phyloP scores from a whole-genome alignment of 495 filamentous ascomycete genomes.

The Peziza echinospora region DNA sequence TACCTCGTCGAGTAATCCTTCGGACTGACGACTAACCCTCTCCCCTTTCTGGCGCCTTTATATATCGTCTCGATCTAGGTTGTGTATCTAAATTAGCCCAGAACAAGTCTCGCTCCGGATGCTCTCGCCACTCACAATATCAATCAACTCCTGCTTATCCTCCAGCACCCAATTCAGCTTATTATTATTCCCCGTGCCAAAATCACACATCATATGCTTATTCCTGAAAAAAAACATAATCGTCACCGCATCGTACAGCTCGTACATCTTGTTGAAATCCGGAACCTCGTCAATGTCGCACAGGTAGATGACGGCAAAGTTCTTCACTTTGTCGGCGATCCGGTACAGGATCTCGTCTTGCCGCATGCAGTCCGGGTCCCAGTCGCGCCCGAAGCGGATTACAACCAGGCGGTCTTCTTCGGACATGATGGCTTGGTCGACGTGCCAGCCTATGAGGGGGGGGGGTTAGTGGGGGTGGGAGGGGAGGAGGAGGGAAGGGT shows the following conservation, averaged over 20 bases:
- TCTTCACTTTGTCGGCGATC: slow-evolving; percentile 68
- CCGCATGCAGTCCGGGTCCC: slow-evolving; percentile 60
- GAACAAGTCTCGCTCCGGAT: no score
- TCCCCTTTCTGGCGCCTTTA: slow-evolving; percentile 87
- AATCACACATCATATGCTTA: slow-evolving; percentile 98
- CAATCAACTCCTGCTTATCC: slow-evolving; percentile 96
- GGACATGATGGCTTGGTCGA: slow-evolving; percentile 78
- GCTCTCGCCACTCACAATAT: no score
- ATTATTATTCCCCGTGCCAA: slow-evolving; percentile 96
- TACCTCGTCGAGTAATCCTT: slow-evolving; percentile 36
- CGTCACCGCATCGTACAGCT: slow-evolving; percentile 38
- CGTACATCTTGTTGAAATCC: slow-evolving; percentile 87
- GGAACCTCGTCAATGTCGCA: slow-evolving; percentile 92
- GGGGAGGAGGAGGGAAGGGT: no score
- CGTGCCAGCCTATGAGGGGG: slow-evolving; percentile 75
- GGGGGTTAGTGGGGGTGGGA: no score
- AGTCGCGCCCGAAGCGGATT: slow-evolving; percentile 74
- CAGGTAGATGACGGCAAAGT: slow-evolving; percentile 86
- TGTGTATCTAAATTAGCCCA: no score
- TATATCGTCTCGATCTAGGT: slow-evolving; percentile 98
- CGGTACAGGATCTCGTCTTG: slow-evolving; percentile 89
- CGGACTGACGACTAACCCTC: slow-evolving; percentile 85
- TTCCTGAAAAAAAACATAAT: slow-evolving; percentile 89
- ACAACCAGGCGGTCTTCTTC: slow-evolving; percentile 95
- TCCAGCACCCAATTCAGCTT: slow-evolving; percentile 94